These are phyloP conservation scores for Leccinum aurantiacum DNA, from an alignment of 768 basidiomycete species.

Conservation along the genomic window DNA sequence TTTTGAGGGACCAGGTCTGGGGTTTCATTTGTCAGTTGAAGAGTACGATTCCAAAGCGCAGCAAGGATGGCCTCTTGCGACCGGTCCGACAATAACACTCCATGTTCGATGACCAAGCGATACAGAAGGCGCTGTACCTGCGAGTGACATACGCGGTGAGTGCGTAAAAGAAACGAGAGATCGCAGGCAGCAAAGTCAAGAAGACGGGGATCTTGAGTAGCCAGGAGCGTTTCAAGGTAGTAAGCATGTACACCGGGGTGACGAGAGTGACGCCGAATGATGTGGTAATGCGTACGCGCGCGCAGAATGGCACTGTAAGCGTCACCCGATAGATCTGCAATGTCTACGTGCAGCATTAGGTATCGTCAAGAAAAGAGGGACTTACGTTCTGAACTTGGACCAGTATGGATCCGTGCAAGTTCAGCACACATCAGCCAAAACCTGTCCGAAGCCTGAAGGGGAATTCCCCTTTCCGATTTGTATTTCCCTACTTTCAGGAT, in stretches of 20 bases:
- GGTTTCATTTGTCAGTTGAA: neutral
- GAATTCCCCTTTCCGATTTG: constrained; percentile 39
- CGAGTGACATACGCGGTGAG: constrained; percentile 34
- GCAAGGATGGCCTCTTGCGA: constrained; percentile 38
- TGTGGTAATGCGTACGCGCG: constrained; percentile 42
- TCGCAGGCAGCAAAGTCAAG: constrained; percentile 34
- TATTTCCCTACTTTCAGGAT: constrained; percentile 45
- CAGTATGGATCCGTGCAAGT: constrained; percentile 32
- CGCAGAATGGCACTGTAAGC: constrained; percentile 23
- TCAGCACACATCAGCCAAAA: constrained; percentile 63
- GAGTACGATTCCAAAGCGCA: constrained; percentile 37
- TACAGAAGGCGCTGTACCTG: constrained; percentile 44
- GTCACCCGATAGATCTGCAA: constrained; percentile 15
- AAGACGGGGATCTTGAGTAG: constrained; percentile 26
- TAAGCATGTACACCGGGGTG: constrained; percentile 46
- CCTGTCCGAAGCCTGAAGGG: constrained; percentile 45
- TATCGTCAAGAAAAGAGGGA: neutral
- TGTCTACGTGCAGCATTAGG: constrained; percentile 7
- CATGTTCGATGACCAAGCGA: constrained; percentile 35
- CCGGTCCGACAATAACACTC: constrained; percentile 22
- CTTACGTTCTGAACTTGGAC: constrained; percentile 17
- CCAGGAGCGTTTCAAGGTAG: constrained; percentile 45
- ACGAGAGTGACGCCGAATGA: constrained; percentile 37
- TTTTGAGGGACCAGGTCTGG: neutral
- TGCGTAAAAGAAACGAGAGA: constrained; percentile 37